Conservation (phyloP, 2,329 filamentous ascomycete species). For the Eurotiales sp. region DNA sequence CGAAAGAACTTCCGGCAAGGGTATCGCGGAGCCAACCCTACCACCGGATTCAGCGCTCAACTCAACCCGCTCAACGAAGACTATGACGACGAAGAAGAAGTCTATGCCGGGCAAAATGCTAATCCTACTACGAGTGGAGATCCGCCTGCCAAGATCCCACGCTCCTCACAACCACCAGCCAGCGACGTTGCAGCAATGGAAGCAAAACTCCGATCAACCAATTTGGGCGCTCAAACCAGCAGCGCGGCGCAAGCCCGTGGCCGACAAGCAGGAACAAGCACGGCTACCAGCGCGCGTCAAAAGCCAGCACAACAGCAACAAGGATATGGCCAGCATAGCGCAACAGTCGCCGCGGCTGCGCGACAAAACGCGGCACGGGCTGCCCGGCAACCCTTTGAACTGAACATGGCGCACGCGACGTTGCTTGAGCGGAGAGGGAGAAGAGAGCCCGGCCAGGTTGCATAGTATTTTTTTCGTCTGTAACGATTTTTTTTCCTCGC, state of each 20-base stretch:
- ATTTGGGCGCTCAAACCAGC: conserved; percentile 58
- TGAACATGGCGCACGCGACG: conserved; percentile 87
- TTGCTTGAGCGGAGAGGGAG: conserved; percentile 67
- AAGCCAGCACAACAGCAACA: conserved; percentile 51
- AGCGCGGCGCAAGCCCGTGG: conserved; percentile 62
- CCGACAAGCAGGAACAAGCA: conserved; percentile 45
- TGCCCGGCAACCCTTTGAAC: conserved; percentile 81
- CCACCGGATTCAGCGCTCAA: conserved; percentile 58
- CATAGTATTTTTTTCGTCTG: conserved; percentile 1
- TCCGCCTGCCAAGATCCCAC: conserved; percentile 63
- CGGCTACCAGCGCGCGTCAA: conserved; percentile 36
- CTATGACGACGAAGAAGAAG: conserved; percentile 59
- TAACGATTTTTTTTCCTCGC: not conserved
- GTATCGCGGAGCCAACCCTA: conserved; percentile 52
- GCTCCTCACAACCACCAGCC: conserved; percentile 49
- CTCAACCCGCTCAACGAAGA: conserved; percentile 64
- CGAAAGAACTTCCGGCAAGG: conserved; percentile 77
- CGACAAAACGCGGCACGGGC: conserved; percentile 71
- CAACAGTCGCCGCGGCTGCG: conserved; percentile 77
- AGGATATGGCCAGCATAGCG: conserved; percentile 86
- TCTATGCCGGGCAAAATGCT: conserved; percentile 45
- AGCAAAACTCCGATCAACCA: conserved; percentile 80
- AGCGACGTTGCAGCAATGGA: conserved; percentile 70
- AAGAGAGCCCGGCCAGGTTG: conserved; percentile 25
- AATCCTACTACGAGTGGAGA: conserved; percentile 20